These are phyloP conservation scores for Fibroporia radiculosa DNA, from an alignment of 768 basidiomycete genomes.

Conservation along the genomic window DNA sequence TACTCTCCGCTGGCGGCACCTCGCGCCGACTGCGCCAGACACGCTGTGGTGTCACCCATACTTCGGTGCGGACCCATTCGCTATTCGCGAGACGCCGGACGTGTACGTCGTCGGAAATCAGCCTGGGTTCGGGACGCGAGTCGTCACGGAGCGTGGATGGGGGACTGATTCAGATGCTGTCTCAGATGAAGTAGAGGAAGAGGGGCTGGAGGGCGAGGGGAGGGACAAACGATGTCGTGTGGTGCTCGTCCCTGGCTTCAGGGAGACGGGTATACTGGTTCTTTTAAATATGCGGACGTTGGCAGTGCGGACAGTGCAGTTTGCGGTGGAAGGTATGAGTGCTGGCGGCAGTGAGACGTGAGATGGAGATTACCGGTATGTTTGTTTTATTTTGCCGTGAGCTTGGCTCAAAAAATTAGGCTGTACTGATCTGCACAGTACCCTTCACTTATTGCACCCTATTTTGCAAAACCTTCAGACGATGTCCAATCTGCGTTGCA, in stretches of 20 bases:
- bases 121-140: conserved; percentile 66
- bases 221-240: conserved; percentile 48
- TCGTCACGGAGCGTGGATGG: conserved; percentile 38
- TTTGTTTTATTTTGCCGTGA: too few relatives aligned
- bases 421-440: too few relatives aligned
- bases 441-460: too few relatives aligned
- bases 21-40: conserved; percentile 98
- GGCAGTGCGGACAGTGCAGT: conserved; percentile 55
- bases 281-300: conserved; percentile 75
- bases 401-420: too few relatives aligned
- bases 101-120: conserved; percentile 93
- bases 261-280: conserved; percentile 68
- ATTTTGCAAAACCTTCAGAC: too few relatives aligned
- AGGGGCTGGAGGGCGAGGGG: conserved; percentile 9
- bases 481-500: too few relatives aligned
- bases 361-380: too few relatives aligned
- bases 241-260: conserved; percentile 76
- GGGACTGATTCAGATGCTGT: conserved; percentile 7
- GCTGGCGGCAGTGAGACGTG: conserved; percentile 13
- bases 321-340: conserved; percentile 36
- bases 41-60: conserved; percentile 99
- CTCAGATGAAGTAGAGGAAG: conserved; percentile 15
- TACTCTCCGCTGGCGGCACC: conserved; percentile 88
- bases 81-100: conserved; percentile 79
- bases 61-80: conserved; percentile 80